Percentiles rank a stretch among this genome's conserved stretches.
These are phyloP conservation scores for Suillus variegatus DNA, from an alignment of 768 basidiomycete species.

Conservation along the genomic window DNA sequence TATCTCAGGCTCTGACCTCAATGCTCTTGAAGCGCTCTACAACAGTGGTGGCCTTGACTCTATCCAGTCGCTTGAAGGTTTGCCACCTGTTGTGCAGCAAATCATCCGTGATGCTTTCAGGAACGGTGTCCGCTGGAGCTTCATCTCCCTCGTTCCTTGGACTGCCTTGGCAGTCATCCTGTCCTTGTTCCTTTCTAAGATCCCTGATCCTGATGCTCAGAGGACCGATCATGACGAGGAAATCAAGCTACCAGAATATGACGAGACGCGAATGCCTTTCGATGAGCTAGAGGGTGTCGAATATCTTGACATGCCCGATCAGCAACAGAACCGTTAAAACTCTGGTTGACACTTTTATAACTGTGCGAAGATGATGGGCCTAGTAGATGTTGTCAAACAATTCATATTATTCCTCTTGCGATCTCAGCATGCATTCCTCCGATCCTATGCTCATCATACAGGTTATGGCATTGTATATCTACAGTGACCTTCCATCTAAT, in stretches of 20 bases:
- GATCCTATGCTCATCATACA: background rate
- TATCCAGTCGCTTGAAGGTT: conserved; percentile 35
- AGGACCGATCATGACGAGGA: background rate
- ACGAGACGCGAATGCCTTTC: background rate
- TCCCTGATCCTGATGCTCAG: conserved; percentile 29
- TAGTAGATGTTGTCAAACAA: background rate
- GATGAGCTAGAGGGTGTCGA: background rate
- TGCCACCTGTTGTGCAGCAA: conserved; percentile 37
- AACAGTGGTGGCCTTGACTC: conserved; percentile 32
- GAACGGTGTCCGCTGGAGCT: conserved; percentile 43
- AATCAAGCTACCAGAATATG: background rate
- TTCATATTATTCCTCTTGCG: background rate
- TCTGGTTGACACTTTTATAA: background rate
- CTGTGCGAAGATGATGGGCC: background rate
- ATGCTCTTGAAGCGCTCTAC: conserved; percentile 25
- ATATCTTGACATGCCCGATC: background rate
- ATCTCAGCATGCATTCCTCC: background rate
- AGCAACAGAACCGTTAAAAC: background rate
- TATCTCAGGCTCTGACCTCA: conserved; percentile 31
- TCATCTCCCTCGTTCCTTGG: conserved; percentile 53
- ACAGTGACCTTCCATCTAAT: background rate
- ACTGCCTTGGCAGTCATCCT: conserved; percentile 34
- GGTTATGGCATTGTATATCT: background rate
- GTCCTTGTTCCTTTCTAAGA: conserved; percentile 41
- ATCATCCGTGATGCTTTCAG: conserved; percentile 43